Evolutionary conservation across 305 asterid genomes (phyloP).

Genomic region (Nicotiana rustica): DNA sequence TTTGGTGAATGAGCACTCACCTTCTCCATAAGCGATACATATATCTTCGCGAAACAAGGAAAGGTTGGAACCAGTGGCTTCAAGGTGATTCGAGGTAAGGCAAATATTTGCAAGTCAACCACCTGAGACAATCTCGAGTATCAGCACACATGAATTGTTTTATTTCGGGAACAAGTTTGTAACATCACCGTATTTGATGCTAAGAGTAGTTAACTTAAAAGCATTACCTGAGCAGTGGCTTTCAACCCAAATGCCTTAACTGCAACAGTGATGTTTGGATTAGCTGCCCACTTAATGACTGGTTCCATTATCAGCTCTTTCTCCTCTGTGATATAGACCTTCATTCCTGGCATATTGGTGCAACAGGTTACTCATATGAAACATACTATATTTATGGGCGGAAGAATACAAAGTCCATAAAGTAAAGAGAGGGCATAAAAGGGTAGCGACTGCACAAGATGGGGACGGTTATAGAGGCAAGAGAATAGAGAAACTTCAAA

Average conservation of each 20-base stretch:
- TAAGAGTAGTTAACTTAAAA: neutral
- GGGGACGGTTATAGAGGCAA: too few relatives aligned
- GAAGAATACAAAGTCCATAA: neutral
- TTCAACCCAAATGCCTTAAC: constrained; percentile 86
- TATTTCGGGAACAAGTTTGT: neutral
- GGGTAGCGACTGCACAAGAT: neutral
- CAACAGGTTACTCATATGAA: constrained; percentile 28
- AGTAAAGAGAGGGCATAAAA: neutral
- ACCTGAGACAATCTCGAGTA: constrained; percentile 61
- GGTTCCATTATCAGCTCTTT: constrained; percentile 97
- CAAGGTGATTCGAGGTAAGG: constrained; percentile 85
- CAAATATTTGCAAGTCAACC: constrained; percentile 94
- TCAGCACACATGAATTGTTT: neutral
- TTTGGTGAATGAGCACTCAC: constrained; percentile 47
- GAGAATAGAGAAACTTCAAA: neutral
- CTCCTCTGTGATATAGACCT: constrained; percentile 91
- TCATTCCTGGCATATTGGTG: constrained; percentile 67
- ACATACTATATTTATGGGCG: constrained; percentile 1
- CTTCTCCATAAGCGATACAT: constrained; percentile 95
- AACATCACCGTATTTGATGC: neutral
- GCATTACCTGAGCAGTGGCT: constrained; percentile 94
- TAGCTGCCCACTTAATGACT: constrained; percentile 92
- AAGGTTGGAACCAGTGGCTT: constrained; percentile 95
- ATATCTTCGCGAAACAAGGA: constrained; percentile 91
- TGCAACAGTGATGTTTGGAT: constrained; percentile 86